phyloP scores from a whole-genome alignment of 768 basidiomycete genomes.

The Udeniomyces megalosporus region DNA sequence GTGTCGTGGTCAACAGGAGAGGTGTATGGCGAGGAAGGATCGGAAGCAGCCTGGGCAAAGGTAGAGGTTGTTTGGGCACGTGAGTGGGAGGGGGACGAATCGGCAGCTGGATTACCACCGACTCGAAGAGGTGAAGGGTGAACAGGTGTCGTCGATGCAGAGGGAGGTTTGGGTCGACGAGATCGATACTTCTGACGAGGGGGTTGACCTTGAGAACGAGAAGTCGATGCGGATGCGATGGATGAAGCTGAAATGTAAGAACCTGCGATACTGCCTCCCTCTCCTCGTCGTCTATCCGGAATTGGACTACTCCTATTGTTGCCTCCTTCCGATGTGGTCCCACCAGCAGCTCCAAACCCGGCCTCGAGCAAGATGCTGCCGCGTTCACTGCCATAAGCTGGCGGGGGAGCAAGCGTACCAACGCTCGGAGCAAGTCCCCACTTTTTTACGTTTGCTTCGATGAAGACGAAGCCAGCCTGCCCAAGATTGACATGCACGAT shows the following conservation, averaged over 20 bases:
- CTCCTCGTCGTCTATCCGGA: background rate
- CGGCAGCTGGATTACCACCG: background rate
- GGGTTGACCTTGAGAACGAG: conserved; percentile 32
- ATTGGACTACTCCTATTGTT: background rate
- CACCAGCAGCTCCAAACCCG: conserved; percentile 38
- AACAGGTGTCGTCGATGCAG: conserved; percentile 23
- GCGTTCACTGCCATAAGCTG: conserved; percentile 91
- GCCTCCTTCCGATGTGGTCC: background rate
- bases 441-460: conserved; percentile 99
- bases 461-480: conserved; percentile 95
- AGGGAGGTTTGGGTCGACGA: conserved; percentile 38
- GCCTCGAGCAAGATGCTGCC: conserved; percentile 91
- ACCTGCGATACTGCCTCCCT: background rate
- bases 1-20: conserved; percentile 12
- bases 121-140: conserved; percentile 51
- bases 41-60: background rate
- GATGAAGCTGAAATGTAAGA: background rate
- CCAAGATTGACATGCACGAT: conserved; percentile 95
- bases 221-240: background rate
- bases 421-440: conserved; percentile 97
- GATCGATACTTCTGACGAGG: conserved; percentile 43
- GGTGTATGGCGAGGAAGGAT: conserved; percentile 1
- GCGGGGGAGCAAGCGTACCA: conserved; percentile 91
- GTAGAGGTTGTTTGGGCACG: too few species aligned
- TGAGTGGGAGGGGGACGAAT: background rate